Percentiles rank a stretch among this genome's conserved stretches.
These are phyloP conservation scores for Tuber melanosporum DNA, from an alignment of 495 filamentous ascomycete genomes.

Conservation along the genomic window DNA sequence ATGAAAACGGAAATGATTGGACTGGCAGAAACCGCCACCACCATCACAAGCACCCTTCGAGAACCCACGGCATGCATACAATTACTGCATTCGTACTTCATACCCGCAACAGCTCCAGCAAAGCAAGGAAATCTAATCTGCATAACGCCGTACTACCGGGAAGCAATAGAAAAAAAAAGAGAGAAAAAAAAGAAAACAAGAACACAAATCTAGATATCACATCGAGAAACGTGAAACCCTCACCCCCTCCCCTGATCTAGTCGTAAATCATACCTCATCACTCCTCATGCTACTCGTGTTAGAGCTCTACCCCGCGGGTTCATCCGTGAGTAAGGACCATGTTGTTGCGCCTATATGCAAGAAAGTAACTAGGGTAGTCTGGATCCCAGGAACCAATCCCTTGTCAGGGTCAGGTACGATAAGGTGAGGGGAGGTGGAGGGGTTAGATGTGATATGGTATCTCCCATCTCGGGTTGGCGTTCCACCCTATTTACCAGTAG, in stretches of 20 bases:
- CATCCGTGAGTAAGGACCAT: not conserved
- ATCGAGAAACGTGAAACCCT: not conserved
- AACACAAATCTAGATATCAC: not conserved
- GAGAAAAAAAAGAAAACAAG: not conserved
- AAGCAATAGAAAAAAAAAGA: not conserved
- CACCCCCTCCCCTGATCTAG: not conserved
- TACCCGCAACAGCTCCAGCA: not conserved
- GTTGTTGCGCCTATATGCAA: not conserved
- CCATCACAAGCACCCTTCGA: not conserved
- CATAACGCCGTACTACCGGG: not conserved
- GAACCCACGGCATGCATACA: not conserved
- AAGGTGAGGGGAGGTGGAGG: not conserved
- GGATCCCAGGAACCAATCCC: not conserved
- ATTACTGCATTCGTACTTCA: not conserved
- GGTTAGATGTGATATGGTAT: conserved; percentile 1
- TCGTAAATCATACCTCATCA: conserved; percentile 3
- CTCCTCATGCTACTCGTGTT: not conserved
- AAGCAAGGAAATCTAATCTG: not conserved
- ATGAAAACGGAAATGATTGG: not conserved
- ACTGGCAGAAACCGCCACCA: not conserved
- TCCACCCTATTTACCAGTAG: not conserved
- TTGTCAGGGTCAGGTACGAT: not conserved
- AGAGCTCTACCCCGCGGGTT: not conserved
- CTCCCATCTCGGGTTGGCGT: not conserved
- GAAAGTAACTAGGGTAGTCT: not conserved